phyloP scores from a whole-genome alignment of 2,329 filamentous ascomycete genomes.

The Phaeosphaeria sp. region DNA sequence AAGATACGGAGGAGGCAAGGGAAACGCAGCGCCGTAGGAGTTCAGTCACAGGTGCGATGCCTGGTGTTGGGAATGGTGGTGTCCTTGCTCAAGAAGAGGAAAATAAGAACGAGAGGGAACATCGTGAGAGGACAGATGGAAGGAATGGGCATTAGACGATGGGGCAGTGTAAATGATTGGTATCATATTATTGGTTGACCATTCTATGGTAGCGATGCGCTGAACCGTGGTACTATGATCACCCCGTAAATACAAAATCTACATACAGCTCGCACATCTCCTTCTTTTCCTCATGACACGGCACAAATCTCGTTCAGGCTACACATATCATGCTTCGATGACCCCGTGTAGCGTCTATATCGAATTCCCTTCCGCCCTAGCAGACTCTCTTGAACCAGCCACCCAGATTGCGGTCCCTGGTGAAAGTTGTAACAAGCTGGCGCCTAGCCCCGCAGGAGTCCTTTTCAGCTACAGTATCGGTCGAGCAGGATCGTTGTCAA shows the following conservation, averaged over 20 bases:
- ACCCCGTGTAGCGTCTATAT: not conserved
- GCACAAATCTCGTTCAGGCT: not conserved
- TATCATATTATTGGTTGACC: not conserved
- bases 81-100: not conserved
- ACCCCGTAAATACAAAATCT: not conserved
- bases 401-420: not conserved
- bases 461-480: too few relatives aligned
- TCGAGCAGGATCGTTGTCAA: not conserved
- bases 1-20: conserved; percentile 46
- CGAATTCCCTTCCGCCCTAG: not conserved
- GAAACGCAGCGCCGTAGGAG: conserved; percentile 39
- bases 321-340: not conserved
- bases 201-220: not conserved
- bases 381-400: not conserved
- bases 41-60: conserved; percentile 24
- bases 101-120: not conserved
- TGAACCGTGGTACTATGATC: not conserved
- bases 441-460: too few relatives aligned
- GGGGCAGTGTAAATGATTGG: not conserved
- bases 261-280: not conserved
- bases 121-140: not conserved
- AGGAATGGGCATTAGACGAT: not conserved
- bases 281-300: not conserved
- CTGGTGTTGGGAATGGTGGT: conserved; percentile 4
- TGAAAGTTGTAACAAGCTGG: not conserved